Base-by-base conservation (phyloP, 208 protist genomes). In the Leptomonas pyrrhocoris region DNA sequence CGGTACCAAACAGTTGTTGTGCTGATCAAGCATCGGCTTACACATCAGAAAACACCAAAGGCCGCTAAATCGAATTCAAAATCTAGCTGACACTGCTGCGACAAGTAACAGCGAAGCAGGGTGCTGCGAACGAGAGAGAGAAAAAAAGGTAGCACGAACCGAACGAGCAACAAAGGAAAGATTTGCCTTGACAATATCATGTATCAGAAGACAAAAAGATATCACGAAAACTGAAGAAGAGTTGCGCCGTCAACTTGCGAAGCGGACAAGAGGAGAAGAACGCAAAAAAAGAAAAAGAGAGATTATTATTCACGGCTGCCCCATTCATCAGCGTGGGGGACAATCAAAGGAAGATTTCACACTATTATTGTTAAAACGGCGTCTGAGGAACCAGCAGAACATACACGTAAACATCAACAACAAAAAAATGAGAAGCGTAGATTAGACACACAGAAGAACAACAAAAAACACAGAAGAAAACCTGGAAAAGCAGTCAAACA, bases 341-440 rank as follows among this genome's bases (percentile, higher is more conserved):
- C n/a, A n/a, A n/a, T n/a, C n/a, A n/a, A n/a, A n/a, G n/a, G n/a
- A n/a, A n/a, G n/a, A n/a, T n/a, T n/a, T n/a, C n/a, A n/a, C n/a
- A n/a, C n/a, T n/a, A n/a, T n/a, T n/a, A n/a, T n/a, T n/a, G n/a
- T n/a, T n/a, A n/a, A n/a, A n/a, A n/a, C n/a, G n/a, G n/a, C 7
- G 51, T 53, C 28, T 7, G 19, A 18, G 27, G 13, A 9, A 65
- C 19, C 30, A n/a, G 5, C 6, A 65, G 19, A 51, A 42, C 38
- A 63, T 25, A 50, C 57, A 63, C 21, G 45, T 34, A 63, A 12
- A 61, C 27, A 8, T 16, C 34, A 63, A 46, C 21, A 63, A 5
- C 2, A 63, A 45, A 49, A 34, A 69, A 69, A 61, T 57, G 12
- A 3, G 34, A 38, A 38, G 7, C 34, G 9, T 38, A 38, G 34